Percentiles rank a stretch among this genome's conserved stretches.
Evolutionary conservation across 148 eudicot species (phyloP).

Genomic region (Camellia granthamiana): DNA sequence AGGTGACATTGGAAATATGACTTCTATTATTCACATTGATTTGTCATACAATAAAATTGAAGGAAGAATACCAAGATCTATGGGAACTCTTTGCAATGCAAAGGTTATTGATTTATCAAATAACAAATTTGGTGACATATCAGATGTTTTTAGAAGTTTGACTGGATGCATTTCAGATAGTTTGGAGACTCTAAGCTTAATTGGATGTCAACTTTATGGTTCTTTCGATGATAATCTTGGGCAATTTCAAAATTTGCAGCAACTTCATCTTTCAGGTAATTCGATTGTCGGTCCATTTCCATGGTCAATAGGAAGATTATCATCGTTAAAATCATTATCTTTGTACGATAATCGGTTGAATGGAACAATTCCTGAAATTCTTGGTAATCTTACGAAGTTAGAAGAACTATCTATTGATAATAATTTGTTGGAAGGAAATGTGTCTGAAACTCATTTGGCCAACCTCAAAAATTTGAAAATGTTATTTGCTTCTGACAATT

Average conservation of each 20-base stretch:
- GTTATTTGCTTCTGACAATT: neutral
- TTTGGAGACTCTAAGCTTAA: neutral
- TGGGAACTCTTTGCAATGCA: neutral
- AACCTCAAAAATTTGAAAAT: neutral
- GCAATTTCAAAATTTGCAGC: neutral
- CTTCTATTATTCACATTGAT: neutral
- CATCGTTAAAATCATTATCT: neutral
- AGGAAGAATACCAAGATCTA: neutral
- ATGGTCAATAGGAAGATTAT: neutral
- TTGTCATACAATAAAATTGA: neutral
- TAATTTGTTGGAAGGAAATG: slow-evolving; percentile 17
- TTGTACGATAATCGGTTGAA: neutral
- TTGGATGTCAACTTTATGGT: neutral
- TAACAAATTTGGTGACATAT: neutral
- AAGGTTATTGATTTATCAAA: neutral
- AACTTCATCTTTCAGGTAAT: neutral
- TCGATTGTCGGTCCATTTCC: neutral
- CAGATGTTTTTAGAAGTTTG: neutral
- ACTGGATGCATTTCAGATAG: neutral
- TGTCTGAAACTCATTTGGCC: slow-evolving; percentile 5
- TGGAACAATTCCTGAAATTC: neutral
- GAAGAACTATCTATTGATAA: neutral
- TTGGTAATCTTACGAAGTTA: neutral
- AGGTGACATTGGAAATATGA: slow-evolving; percentile 2
- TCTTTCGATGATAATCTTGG: neutral